These are phyloP conservation scores for Bacidia rubella DNA, from an alignment of 495 filamentous ascomycete genomes.

Conservation along the genomic window DNA sequence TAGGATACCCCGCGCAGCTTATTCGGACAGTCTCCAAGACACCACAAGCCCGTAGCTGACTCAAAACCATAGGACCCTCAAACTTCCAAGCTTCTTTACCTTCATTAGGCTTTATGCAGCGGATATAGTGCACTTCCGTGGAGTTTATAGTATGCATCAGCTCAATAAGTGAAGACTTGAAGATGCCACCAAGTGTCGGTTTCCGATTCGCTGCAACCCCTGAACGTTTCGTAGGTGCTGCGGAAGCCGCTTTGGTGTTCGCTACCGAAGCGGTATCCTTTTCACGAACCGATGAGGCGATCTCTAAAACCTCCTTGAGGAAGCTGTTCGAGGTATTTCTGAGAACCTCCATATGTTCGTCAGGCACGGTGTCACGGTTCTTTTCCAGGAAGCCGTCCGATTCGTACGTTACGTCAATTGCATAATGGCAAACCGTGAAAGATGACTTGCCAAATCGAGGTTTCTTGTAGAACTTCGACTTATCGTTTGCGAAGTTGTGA, in stretches of 20 bases:
- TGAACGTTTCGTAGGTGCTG: slow-evolving; percentile 62
- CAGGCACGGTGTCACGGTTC: slow-evolving; percentile 95
- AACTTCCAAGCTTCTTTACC: slow-evolving; percentile 96
- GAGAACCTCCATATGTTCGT: slow-evolving; percentile 92
- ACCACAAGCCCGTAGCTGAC: slow-evolving; percentile 94
- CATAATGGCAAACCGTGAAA: slow-evolving; percentile 98
- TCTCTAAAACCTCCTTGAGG: slow-evolving; percentile 69
- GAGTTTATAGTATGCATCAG: slow-evolving; percentile 96
- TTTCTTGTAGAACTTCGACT: slow-evolving; percentile 97
- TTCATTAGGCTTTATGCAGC: slow-evolving; percentile 99
- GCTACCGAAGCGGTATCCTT: slow-evolving; percentile 69
- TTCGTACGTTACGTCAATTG: slow-evolving; percentile 96
- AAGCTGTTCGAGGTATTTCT: slow-evolving; percentile 75
- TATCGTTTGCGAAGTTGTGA: slow-evolving; percentile 79
- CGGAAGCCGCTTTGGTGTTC: slow-evolving; percentile 45
- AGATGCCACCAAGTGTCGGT: slow-evolving; percentile 93
- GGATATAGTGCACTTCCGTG: slow-evolving; percentile 98
- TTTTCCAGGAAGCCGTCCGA: slow-evolving; percentile 99
- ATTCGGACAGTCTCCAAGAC: slow-evolving; percentile 97
- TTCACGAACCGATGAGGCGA: slow-evolving; percentile 73
- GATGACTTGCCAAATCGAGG: slow-evolving; percentile 93
- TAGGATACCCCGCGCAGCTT: slow-evolving; percentile 94
- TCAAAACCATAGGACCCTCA: slow-evolving; percentile 97
- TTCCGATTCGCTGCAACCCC: slow-evolving; percentile 90
- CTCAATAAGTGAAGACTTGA: slow-evolving; percentile 96